These are phyloP conservation scores for Xylaria polymorpha DNA, from an alignment of 2,329 filamentous ascomycete genomes.

Conservation along the genomic window DNA sequence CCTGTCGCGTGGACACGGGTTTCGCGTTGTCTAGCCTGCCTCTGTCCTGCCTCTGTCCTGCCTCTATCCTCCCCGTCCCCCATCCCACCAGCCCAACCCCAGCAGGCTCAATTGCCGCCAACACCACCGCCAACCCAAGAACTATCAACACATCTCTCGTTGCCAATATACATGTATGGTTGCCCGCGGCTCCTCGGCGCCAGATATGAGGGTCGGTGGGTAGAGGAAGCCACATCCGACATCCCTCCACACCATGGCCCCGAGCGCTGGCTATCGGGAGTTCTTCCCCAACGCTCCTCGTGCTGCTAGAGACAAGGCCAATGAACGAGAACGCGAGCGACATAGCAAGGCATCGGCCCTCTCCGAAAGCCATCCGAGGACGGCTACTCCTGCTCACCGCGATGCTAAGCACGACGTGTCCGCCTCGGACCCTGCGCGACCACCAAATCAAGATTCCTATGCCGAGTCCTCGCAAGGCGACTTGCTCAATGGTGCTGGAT, in stretches of 20 bases:
- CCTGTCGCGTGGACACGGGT: slow-evolving; percentile 53
- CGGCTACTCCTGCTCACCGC: slow-evolving; percentile 50
- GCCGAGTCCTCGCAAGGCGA: slow-evolving; percentile 71
- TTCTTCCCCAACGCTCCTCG: slow-evolving; percentile 85
- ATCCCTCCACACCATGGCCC: slow-evolving; percentile 70
- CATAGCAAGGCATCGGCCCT: slow-evolving; percentile 52
- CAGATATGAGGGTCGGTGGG: slow-evolving; percentile 68
- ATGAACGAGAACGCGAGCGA: slow-evolving; percentile 71
- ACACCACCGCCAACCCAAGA: slow-evolving; percentile 19
- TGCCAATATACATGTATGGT: slow-evolving; percentile 55
- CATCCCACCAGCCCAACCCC: slow-evolving; percentile 34
- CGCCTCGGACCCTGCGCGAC: slow-evolving; percentile 53
- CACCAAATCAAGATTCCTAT: slow-evolving; percentile 60
- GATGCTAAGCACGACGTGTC: slow-evolving; percentile 52
- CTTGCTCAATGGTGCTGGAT: slow-evolving; percentile 76
- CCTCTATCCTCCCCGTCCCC: slow-evolving; percentile 6
- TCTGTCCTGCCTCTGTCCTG: slow-evolving; percentile 36
- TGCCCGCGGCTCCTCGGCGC: slow-evolving; percentile 49
- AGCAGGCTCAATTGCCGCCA: slow-evolving; percentile 41
- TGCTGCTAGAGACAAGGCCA: slow-evolving; percentile 68
- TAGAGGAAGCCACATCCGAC: slow-evolving; percentile 63
- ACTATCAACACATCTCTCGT: slow-evolving; percentile 22
- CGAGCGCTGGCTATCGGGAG: slow-evolving; percentile 87
- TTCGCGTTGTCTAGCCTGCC: slow-evolving; percentile 44
- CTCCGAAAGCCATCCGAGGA: slow-evolving; percentile 47